A percentile compares a stretch with the other conserved stretches of the same genome.
phyloP scores from a whole-genome alignment of 805 yeast species.

The Hanseniaspora lindneri region DNA sequence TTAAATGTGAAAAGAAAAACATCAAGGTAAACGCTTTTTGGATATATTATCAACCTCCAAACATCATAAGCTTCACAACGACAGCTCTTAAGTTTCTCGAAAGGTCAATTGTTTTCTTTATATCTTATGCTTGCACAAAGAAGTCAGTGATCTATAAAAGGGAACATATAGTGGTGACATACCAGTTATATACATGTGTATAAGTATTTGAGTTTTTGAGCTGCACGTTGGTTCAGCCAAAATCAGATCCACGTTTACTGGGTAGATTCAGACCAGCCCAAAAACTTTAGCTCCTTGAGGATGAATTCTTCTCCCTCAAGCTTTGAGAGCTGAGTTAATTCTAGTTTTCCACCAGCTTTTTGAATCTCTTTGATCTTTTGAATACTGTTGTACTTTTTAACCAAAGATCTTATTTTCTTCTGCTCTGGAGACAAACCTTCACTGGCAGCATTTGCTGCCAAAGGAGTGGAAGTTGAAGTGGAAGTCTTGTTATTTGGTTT shows the following conservation, averaged over 20 bases:
- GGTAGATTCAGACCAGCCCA: constrained; percentile 52
- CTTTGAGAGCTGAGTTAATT: constrained; percentile 84
- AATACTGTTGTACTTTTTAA: constrained; percentile 92
- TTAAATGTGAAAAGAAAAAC: too few relatives aligned
- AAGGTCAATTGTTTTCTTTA: too few relatives aligned
- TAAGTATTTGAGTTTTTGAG: too few relatives aligned
- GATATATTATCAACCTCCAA: too few relatives aligned
- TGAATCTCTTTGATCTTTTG: constrained; percentile 79
- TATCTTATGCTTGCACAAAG: too few relatives aligned
- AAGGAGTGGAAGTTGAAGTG: constrained; percentile 17
- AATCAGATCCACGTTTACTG: background rate
- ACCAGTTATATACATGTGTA: too few relatives aligned
- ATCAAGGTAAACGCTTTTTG: too few relatives aligned
- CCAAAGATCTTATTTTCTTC: constrained; percentile 77
- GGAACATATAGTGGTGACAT: too few relatives aligned
- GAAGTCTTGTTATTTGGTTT: constrained; percentile 40
- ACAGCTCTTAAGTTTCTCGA: too few relatives aligned
- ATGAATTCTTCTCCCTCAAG: constrained; percentile 78
- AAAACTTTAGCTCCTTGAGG: constrained; percentile 53
- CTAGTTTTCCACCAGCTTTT: constrained; percentile 70
- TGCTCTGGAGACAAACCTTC: constrained; percentile 55
- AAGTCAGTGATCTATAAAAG: too few relatives aligned
- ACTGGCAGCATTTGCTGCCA: constrained; percentile 17
- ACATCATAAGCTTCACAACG: too few relatives aligned
- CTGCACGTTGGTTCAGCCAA: background rate